Base-by-base conservation (phyloP, 1,139 yeast genomes). In the Zygoascus meyerae region DNA sequence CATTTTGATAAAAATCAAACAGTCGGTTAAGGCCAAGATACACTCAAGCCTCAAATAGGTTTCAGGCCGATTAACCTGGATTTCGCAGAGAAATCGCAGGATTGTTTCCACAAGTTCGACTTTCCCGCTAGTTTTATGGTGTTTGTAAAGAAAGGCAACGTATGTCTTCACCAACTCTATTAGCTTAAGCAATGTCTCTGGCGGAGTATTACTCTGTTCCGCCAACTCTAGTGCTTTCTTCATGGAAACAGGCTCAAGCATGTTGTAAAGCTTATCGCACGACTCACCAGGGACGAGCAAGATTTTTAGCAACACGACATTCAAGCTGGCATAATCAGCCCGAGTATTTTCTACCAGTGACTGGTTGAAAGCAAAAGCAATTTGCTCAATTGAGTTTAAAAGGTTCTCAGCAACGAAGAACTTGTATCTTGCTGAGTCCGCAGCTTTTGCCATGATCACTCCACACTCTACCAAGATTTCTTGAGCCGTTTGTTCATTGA, bases 381-480 rank as follows among this genome's bases (percentile, higher is more conserved):
- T 38, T 33, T 57, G 58, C 9, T 56, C 59, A 16, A 55, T 29
- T 12, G 50, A 35, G 28, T 47, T 48, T 30, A 31, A n/a, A 8
- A 49, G 32, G 18, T 46, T 36, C 11, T 52, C 49, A 12, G 49
- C 55, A 5, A 34, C 45, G 18, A 29, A 36, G 3, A 17, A 28
- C n/a, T 30, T 29, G 30, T 35, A 42, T 8, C 45, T 28, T 6
- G 17, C 14, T 8, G 35, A 30, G 15, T 31, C 15, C 9, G 29
- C 15, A 16, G 34, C 39, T 12, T n/a, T 17, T 10, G 47, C 29
- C 30, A 60, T 55, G 14, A 60, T 40, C 18, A 45, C 46, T 5
- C 54, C 48, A 36, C 63, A 55, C n/a, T 52, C 53, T 7, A 53
- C 52, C 16, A 56, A 42, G 1, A 58, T 50, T 1, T 43, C 46